A percentile compares a stretch with the other conserved stretches of the same genome.
Conservation (phyloP, 805 yeast genomes). For the Lipomyces chichibuensis region DNA sequence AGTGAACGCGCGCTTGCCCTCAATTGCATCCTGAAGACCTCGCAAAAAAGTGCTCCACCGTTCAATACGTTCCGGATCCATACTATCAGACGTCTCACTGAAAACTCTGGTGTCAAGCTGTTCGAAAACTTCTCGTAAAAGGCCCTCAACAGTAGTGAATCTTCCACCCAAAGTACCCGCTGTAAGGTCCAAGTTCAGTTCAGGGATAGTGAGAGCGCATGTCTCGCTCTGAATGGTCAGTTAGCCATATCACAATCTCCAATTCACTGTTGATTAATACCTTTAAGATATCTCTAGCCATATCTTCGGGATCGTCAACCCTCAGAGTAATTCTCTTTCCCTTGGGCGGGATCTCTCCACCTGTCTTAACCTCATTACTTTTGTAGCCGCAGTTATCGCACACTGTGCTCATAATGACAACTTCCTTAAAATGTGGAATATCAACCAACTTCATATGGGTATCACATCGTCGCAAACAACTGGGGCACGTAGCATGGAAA, state of each 20-base stretch:
- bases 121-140: slow-evolving; percentile 82
- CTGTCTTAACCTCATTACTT: slow-evolving; percentile 97
- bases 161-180: slow-evolving; percentile 98
- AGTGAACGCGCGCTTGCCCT: slow-evolving; percentile 81
- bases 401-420: slow-evolving; percentile 90
- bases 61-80: slow-evolving; percentile 74
- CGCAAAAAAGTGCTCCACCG: slow-evolving; percentile 84
- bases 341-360: slow-evolving; percentile 89
- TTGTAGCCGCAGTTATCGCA: slow-evolving; percentile 94
- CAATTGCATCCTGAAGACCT: slow-evolving; percentile 72
- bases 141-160: slow-evolving; percentile 95
- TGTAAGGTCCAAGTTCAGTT: slow-evolving; percentile 82
- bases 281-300: slow-evolving; percentile 90
- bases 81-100: slow-evolving; percentile 84
- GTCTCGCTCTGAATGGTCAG: slow-evolving; percentile 63
- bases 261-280: slow-evolving; percentile 36
- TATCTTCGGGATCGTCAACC: slow-evolving; percentile 87
- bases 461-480: slow-evolving; percentile 78
- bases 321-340: slow-evolving; percentile 74
- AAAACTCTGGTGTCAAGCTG: slow-evolving; percentile 86
- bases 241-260: background rate
- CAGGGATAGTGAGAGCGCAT: slow-evolving; percentile 84
- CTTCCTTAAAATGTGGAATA: slow-evolving; percentile 98
- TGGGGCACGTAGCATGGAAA: slow-evolving; percentile 88
- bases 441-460: slow-evolving; percentile 97